Percentiles rank a stretch among this genome's conserved stretches.
Evolutionary conservation across 2,329 filamentous ascomycete species (phyloP).

Genomic region (Calonectria honghensis): DNA sequence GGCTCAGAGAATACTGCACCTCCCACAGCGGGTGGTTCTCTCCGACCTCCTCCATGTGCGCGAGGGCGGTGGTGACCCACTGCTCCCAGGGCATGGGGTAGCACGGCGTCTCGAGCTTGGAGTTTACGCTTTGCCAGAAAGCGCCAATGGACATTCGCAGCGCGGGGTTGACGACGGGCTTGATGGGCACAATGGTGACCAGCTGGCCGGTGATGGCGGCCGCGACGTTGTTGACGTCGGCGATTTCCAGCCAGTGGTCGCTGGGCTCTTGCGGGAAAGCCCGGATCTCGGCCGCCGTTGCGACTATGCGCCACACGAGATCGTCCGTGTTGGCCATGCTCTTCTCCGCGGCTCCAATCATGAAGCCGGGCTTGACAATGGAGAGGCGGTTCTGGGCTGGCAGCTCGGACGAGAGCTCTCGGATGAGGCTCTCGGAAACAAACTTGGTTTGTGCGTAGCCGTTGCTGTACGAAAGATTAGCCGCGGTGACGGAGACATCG

Average conservation of each 20-base stretch:
- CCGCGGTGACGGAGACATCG: neutral
- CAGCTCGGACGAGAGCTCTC: neutral
- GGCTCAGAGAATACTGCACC: conserved; percentile 31
- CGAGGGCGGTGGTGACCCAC: conserved; percentile 26
- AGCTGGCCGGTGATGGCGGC: conserved; percentile 22
- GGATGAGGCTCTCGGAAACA: conserved; percentile 43
- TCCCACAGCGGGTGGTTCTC: conserved; percentile 39
- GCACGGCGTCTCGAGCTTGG: conserved; percentile 24
- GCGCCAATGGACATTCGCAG: conserved; percentile 13
- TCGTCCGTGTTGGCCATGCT: conserved; percentile 47
- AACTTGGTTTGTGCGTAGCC: conserved; percentile 45
- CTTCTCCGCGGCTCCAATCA: conserved; percentile 40
- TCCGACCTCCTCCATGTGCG: conserved; percentile 30
- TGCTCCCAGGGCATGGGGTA: conserved; percentile 21
- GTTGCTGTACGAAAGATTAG: conserved; percentile 16
- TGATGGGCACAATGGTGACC: conserved; percentile 15
- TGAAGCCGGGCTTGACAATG: conserved; percentile 46
- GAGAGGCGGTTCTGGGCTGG: conserved; percentile 43
- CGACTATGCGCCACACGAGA: conserved; percentile 45
- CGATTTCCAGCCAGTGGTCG: conserved; percentile 26
- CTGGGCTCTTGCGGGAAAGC: conserved; percentile 35
- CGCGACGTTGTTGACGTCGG: conserved; percentile 23
- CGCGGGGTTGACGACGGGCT: conserved; percentile 10
- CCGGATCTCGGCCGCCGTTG: conserved; percentile 1
- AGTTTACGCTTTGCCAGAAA: conserved; percentile 37